These are phyloP conservation scores for Venturia asperata DNA, from an alignment of 2,329 filamentous ascomycete species.

Conservation along the genomic window DNA sequence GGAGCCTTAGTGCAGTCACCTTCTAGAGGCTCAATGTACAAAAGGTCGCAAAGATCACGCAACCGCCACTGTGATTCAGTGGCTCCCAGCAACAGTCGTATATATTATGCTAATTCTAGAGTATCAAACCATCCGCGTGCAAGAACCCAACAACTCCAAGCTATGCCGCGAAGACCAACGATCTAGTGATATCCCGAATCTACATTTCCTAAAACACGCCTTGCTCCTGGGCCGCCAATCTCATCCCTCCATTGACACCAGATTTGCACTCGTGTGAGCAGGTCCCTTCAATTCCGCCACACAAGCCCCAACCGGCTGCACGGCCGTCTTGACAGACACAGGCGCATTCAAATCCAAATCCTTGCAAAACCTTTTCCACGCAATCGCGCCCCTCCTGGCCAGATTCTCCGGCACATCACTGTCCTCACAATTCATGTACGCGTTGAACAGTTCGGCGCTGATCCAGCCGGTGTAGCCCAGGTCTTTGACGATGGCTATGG, in stretches of 20 bases:
- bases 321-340: not conserved
- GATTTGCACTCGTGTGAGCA: not conserved
- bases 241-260: slow-evolving; percentile 1
- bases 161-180: not conserved
- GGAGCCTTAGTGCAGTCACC: too few species aligned
- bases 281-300: not conserved
- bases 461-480: slow-evolving; percentile 63
- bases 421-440: slow-evolving; percentile 48
- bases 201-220: too few species aligned
- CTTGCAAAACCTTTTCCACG: slow-evolving; percentile 45
- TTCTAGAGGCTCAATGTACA: too few species aligned
- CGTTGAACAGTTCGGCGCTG: slow-evolving; percentile 63
- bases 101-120: not conserved
- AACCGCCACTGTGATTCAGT: too few species aligned
- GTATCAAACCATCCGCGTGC: not conserved
- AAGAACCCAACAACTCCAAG: not conserved
- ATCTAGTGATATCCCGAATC: not conserved
- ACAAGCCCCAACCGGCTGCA: not conserved
- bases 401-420: slow-evolving; percentile 49
- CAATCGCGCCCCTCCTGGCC: slow-evolving; percentile 44
- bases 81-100: too few species aligned
- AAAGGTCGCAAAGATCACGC: too few species aligned
- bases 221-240: not conserved
- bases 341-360: slow-evolving; percentile 27
- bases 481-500: slow-evolving; percentile 54